Percentiles rank a stretch among this genome's conserved stretches.
phyloP scores from a whole-genome alignment of 495 filamentous ascomycete genomes.

The Mycothermus thermophilus region DNA sequence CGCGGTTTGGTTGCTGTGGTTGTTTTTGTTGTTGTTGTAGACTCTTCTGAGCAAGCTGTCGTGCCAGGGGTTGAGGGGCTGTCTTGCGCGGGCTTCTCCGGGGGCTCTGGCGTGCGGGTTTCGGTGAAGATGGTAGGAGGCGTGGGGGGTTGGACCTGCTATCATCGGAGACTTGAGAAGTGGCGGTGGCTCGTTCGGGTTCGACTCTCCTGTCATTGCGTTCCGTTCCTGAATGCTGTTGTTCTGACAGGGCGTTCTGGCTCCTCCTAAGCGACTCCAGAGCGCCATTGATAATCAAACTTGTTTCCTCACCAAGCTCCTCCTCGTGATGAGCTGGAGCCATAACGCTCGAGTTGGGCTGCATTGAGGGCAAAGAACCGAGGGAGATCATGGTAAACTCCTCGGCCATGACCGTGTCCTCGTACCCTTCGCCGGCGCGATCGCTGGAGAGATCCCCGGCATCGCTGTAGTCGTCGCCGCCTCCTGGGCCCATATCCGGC shows the following conservation, averaged over 20 bases:
- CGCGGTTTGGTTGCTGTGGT: constrained; percentile 1
- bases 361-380: constrained; percentile 30
- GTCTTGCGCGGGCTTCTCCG: constrained; percentile 13
- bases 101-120: too few relatives aligned
- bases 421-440: constrained; percentile 3
- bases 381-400: constrained; percentile 39
- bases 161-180: too few relatives aligned
- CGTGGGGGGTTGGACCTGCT: too few relatives aligned
- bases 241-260: constrained; percentile 8
- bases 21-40: constrained; percentile 6
- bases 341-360: constrained; percentile 22
- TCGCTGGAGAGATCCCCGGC: constrained; percentile 9
- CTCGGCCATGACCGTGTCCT: constrained; percentile 30
- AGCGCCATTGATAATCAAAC: constrained; percentile 29
- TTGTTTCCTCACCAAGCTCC: constrained; percentile 32
- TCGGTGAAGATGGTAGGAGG: too few relatives aligned
- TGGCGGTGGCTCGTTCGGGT: too few relatives aligned
- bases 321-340: constrained; percentile 19
- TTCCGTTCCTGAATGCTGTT: too few relatives aligned
- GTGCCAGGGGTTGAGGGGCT: constrained; percentile 11
- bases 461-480: constrained; percentile 15
- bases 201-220: too few relatives aligned
- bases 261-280: constrained; percentile 29
- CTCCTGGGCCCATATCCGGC: constrained; percentile 6
- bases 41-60: constrained; percentile 12